Percentiles rank a stretch among this genome's conserved stretches.
phyloP scores from a whole-genome alignment of 2,329 filamentous ascomycete species.

The Tolypocladium ophioglossoides region DNA sequence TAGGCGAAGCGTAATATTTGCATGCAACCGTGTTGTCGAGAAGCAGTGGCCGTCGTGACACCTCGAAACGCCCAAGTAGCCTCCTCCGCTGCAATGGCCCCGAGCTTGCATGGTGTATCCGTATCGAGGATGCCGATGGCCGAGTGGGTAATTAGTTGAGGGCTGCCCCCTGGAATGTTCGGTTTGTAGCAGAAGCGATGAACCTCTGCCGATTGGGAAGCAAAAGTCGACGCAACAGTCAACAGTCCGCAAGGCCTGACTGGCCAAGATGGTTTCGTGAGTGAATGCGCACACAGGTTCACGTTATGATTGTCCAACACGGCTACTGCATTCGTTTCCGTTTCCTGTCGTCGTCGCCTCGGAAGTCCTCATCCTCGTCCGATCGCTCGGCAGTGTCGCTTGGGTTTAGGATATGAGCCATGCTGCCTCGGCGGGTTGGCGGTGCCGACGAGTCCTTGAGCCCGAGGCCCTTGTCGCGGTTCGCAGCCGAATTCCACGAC shows the following conservation, averaged over 20 bases:
- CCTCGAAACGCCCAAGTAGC: no score
- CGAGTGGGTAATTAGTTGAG: background rate
- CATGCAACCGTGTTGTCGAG: no score
- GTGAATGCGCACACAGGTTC: background rate
- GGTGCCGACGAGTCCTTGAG: constrained; percentile 46
- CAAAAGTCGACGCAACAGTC: background rate
- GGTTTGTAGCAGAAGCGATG: background rate
- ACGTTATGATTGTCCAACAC: background rate
- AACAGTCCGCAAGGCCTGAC: background rate
- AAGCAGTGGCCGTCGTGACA: no score
- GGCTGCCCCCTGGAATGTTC: background rate
- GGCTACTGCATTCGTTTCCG: constrained; percentile 45
- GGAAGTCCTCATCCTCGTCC: constrained; percentile 43
- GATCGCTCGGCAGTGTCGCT: constrained; percentile 45
- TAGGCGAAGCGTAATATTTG: background rate
- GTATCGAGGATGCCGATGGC: background rate
- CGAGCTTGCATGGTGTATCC: background rate
- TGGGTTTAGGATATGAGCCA: constrained; percentile 54
- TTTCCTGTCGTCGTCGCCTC: constrained; percentile 50
- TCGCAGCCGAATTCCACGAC: constrained; percentile 42
- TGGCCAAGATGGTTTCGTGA: background rate
- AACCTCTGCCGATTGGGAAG: background rate
- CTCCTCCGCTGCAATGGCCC: background rate
- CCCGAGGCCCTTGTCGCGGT: constrained; percentile 37
- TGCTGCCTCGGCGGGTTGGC: constrained; percentile 46